Percentiles rank a stretch among this genome's conserved stretches.
These are phyloP conservation scores for Nidularia pulvinata DNA, from an alignment of 768 basidiomycete species.

Conservation along the genomic window DNA sequence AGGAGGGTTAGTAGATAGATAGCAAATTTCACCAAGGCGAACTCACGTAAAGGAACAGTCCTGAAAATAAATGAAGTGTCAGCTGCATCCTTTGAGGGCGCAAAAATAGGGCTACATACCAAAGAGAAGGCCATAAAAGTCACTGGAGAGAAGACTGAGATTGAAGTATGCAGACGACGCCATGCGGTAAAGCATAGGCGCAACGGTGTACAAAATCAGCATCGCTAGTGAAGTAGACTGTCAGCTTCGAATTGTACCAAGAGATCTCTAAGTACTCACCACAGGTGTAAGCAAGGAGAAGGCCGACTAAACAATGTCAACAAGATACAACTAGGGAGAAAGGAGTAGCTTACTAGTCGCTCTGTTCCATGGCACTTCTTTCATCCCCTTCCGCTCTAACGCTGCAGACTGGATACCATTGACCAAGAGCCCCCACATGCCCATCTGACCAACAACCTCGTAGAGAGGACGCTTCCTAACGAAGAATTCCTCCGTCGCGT, in stretches of 20 bases:
- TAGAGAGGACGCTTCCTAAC: conserved; percentile 80
- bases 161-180: conserved; percentile 89
- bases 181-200: conserved; percentile 83
- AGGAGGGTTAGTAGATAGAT: neutral
- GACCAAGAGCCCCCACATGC: conserved; percentile 83
- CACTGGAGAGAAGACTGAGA: conserved; percentile 81
- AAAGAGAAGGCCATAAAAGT: conserved; percentile 87
- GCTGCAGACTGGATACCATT: conserved; percentile 77
- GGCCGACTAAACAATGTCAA: conserved; percentile 30
- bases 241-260: too few relatives aligned
- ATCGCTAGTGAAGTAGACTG: conserved; percentile 46
- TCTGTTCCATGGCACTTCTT: conserved; percentile 69
- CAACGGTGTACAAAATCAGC: conserved; percentile 84
- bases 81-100: conserved; percentile 3
- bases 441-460: conserved; percentile 85
- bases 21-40: neutral
- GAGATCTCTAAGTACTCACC: conserved; percentile 18
- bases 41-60: conserved; percentile 52
- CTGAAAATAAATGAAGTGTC: conserved; percentile 17
- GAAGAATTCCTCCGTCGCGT: conserved; percentile 88
- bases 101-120: conserved; percentile 31
- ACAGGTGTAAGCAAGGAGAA: conserved; percentile 36
- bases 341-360: conserved; percentile 50
- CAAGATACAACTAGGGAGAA: neutral
- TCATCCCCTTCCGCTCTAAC: conserved; percentile 72